A percentile compares a stretch with the other conserved stretches of the same genome.
Evolutionary conservation across 2,329 filamentous ascomycete species (phyloP).

Genomic region (Westerdykella ornata): DNA sequence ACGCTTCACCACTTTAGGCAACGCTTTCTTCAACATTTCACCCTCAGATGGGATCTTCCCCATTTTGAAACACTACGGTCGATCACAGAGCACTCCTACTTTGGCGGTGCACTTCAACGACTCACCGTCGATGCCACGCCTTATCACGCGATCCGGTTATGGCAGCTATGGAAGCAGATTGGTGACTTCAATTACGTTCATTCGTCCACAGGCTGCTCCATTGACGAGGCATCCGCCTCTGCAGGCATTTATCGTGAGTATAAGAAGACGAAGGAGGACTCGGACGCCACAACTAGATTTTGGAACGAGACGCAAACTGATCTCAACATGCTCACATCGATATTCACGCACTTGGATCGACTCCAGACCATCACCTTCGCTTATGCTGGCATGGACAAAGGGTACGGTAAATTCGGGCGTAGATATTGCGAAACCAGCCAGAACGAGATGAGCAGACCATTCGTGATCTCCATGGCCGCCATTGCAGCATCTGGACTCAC

Average conservation of each 20-base stretch:
- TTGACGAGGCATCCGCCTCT: not conserved
- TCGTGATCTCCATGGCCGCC: constrained; percentile 19
- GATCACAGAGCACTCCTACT: constrained; percentile 12
- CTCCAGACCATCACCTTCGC: constrained; percentile 12
- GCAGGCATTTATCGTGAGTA: not conserved
- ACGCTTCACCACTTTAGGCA: constrained; percentile 15
- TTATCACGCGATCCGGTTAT: constrained; percentile 15
- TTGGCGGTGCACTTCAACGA: constrained; percentile 13
- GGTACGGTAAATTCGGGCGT: constrained; percentile 10
- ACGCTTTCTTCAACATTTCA: constrained; percentile 18
- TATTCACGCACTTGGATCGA: constrained; percentile 14
- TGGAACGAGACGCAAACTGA: constrained; percentile 26
- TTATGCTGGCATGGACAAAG: constrained; percentile 13
- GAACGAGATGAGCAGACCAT: constrained; percentile 26
- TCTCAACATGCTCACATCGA: constrained; percentile 11
- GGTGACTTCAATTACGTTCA: constrained; percentile 1
- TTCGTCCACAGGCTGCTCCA: constrained; percentile 1
- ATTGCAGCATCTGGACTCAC: constrained; percentile 11
- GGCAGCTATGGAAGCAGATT: constrained; percentile 11
- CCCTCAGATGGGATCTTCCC: constrained; percentile 13
- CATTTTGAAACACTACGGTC: constrained; percentile 12
- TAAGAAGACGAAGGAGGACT: constrained; percentile 1
- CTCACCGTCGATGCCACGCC: constrained; percentile 27
- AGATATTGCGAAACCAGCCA: constrained; percentile 19
- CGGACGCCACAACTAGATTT: constrained; percentile 10